phyloP scores from a whole-genome alignment of 2,329 filamentous ascomycete species.

The Paecilomyces dactylethromorphus region DNA sequence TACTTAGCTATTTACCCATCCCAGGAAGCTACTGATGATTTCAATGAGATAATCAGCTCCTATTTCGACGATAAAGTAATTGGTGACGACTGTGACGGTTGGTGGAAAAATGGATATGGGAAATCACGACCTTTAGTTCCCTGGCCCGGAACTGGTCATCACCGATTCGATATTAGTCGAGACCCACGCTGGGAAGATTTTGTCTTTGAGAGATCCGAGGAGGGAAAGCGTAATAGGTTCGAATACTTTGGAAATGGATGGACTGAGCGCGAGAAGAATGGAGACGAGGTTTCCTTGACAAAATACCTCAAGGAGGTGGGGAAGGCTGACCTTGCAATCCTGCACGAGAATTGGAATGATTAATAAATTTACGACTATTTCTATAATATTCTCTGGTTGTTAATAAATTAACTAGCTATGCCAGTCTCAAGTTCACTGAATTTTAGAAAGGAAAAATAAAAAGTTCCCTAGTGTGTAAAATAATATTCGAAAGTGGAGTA shows the following conservation, averaged over 20 bases:
- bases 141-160: slow-evolving; percentile 4
- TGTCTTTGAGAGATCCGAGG: slow-evolving; percentile 2
- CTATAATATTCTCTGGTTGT: too few species aligned
- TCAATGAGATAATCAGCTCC: background rate
- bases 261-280: slow-evolving; percentile 4
- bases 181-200: slow-evolving; percentile 5
- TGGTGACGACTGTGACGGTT: slow-evolving; percentile 1
- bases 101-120: slow-evolving; percentile 5
- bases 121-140: slow-evolving; percentile 1
- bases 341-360: slow-evolving; percentile 6
- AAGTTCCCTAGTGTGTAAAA: too few species aligned
- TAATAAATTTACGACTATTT: too few species aligned
- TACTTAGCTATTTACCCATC: slow-evolving; percentile 1
- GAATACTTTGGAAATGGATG: slow-evolving; percentile 5
- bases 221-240: slow-evolving; percentile 2
- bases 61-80: slow-evolving; percentile 5
- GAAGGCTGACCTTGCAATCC: slow-evolving; percentile 1
- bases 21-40: slow-evolving; percentile 5
- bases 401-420: too few species aligned
- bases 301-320: slow-evolving; percentile 4
- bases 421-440: too few species aligned
- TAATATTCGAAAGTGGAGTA: too few species aligned
- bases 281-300: background rate
- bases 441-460: too few species aligned
- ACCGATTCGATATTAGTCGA: slow-evolving; percentile 4